Percentiles rank a stretch among this genome's conserved stretches.
Evolutionary conservation across 176 grass and related monocot genomes (phyloP).

Genomic region (Lolium multiflorum): DNA sequence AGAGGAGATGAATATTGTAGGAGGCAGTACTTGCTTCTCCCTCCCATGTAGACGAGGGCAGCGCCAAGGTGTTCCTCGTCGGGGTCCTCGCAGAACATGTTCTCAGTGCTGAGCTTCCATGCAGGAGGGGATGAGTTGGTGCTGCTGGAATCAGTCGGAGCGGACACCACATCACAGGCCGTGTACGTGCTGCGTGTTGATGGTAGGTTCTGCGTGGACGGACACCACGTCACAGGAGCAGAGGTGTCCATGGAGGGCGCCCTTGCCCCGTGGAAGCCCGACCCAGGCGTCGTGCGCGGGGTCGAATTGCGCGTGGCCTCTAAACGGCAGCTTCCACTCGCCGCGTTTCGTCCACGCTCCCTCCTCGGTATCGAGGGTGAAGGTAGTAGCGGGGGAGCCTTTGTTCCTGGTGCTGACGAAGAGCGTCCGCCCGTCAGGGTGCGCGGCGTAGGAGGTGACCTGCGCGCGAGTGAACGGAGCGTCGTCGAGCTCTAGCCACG

Average conservation of each 20-base stretch:
- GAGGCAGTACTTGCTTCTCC: slow-evolving; percentile 17
- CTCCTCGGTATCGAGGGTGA: background rate
- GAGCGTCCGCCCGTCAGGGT: background rate
- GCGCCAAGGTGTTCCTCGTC: background rate
- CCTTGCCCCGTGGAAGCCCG: background rate
- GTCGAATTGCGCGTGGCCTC: background rate
- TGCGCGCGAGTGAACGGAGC: background rate
- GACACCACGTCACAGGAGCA: background rate
- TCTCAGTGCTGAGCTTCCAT: background rate
- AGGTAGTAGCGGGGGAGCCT: background rate
- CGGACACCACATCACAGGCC: too few relatives aligned
- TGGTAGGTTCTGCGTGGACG: background rate
- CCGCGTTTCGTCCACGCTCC: background rate
- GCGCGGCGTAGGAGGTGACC: background rate
- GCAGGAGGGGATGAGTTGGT: too few relatives aligned
- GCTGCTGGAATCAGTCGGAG: too few relatives aligned
- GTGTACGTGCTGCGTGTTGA: too few relatives aligned
- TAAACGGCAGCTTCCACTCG: background rate
- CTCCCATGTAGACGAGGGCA: slow-evolving; percentile 1
- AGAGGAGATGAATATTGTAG: background rate
- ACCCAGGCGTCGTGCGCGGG: background rate
- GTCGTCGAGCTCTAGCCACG: background rate
- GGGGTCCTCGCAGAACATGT: background rate
- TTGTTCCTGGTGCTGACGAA: background rate
- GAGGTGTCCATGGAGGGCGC: background rate